Conservation (phyloP, 2,329 filamentous ascomycete species). For the Talaromyces sp. region DNA sequence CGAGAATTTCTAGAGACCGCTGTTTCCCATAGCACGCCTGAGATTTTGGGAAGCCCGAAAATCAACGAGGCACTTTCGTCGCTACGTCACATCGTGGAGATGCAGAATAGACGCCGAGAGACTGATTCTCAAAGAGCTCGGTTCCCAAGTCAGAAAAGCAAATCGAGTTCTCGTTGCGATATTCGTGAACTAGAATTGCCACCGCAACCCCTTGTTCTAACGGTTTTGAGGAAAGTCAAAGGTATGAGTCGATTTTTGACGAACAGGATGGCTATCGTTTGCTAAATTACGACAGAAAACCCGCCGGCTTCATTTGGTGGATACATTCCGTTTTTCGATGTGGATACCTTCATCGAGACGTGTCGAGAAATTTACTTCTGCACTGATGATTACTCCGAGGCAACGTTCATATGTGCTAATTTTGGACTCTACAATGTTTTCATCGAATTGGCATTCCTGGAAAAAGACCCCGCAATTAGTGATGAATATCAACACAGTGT, state of each 20-base stretch:
- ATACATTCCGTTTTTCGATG: constrained; percentile 37
- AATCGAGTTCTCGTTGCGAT: constrained; percentile 26
- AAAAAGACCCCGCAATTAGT: constrained; percentile 20
- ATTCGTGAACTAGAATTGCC: constrained; percentile 41
- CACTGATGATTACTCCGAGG: constrained; percentile 44
- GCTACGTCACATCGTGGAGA: constrained; percentile 42
- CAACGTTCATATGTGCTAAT: constrained; percentile 44
- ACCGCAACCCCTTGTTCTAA: constrained; percentile 37
- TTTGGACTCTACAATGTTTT: constrained; percentile 44
- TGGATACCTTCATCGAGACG: constrained; percentile 38
- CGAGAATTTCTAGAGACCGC: constrained; percentile 47
- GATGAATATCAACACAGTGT: constrained; percentile 35
- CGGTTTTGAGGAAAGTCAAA: constrained; percentile 36
- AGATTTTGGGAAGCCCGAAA: constrained; percentile 39
- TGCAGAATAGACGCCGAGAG: constrained; percentile 35
- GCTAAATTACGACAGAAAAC: constrained; percentile 22
- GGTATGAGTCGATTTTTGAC: constrained; percentile 23
- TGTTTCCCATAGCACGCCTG: constrained; percentile 38
- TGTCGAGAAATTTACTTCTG: constrained; percentile 50
- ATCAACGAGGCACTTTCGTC: constrained; percentile 43
- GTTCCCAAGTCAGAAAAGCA: constrained; percentile 27
- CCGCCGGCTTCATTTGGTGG: constrained; percentile 27
- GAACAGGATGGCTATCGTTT: neutral
- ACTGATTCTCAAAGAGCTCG: constrained; percentile 30
- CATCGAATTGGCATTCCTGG: constrained; percentile 30